phyloP scores from a whole-genome alignment of 2,329 filamentous ascomycete species.

The Fusarium sp. region DNA sequence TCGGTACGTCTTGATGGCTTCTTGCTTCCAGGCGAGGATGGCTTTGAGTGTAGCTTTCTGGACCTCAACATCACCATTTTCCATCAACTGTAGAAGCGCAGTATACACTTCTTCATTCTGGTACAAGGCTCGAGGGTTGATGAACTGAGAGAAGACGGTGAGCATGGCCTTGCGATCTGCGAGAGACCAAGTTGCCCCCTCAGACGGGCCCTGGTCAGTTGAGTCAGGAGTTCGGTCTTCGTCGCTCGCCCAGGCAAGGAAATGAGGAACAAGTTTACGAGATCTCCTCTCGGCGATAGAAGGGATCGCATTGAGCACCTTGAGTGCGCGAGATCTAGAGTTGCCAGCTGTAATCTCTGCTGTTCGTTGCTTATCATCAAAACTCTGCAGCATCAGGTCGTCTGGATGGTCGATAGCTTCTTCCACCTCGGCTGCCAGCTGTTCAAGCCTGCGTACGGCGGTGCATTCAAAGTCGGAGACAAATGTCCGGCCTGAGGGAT shows the following conservation, averaged over 20 bases:
- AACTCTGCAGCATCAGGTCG: slow-evolving; percentile 73
- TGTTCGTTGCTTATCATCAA: slow-evolving; percentile 75
- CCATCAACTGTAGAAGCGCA: slow-evolving; percentile 81
- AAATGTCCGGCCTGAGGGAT: slow-evolving; percentile 56
- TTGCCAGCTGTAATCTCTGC: slow-evolving; percentile 67
- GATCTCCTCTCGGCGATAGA: slow-evolving; percentile 88
- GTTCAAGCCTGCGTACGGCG: slow-evolving; percentile 75
- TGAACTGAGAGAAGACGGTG: slow-evolving; percentile 85
- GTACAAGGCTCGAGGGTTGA: slow-evolving; percentile 88
- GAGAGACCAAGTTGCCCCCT: slow-evolving; percentile 74
- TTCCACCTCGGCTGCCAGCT: slow-evolving; percentile 66
- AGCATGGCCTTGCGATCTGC: slow-evolving; percentile 90
- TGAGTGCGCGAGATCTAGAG: slow-evolving; percentile 84
- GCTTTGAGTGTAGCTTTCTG: slow-evolving; percentile 89
- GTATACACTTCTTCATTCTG: slow-evolving; percentile 82
- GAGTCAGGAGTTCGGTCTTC: slow-evolving; percentile 59
- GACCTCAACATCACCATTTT: slow-evolving; percentile 91
- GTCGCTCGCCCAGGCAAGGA: slow-evolving; percentile 83
- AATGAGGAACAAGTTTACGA: slow-evolving; percentile 86
- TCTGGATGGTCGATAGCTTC: slow-evolving; percentile 67
- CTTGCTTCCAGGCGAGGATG: slow-evolving; percentile 90
- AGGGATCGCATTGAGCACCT: slow-evolving; percentile 82
- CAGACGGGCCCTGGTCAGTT: slow-evolving; percentile 53
- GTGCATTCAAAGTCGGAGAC: slow-evolving; percentile 88
- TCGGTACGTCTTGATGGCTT: slow-evolving; percentile 82